These are phyloP conservation scores for Sporodiniella umbellata DNA, from an alignment of 371 early-diverging fungal species.

Conservation along the genomic window DNA sequence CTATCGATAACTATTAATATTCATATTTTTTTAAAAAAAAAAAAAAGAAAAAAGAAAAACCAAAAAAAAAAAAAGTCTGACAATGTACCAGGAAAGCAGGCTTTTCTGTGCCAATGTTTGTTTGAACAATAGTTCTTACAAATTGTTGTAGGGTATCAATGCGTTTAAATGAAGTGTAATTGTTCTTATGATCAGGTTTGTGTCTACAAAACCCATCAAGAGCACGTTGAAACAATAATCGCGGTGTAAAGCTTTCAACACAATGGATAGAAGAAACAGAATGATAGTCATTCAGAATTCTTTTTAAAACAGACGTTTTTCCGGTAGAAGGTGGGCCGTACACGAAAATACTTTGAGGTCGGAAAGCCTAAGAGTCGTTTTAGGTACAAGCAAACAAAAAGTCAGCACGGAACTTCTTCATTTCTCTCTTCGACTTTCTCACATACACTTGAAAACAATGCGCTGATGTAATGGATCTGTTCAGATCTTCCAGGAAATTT, in stretches of 20 bases:
- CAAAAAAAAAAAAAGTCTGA: too few relatives aligned
- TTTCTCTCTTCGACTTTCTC: too few relatives aligned
- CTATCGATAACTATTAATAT: constrained; percentile 15
- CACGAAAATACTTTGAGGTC: constrained; percentile 47
- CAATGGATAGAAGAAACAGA: constrained; percentile 65
- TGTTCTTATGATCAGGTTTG: constrained; percentile 14
- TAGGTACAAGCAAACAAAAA: too few relatives aligned
- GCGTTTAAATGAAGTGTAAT: constrained; percentile 28
- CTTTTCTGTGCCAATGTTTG: constrained; percentile 6
- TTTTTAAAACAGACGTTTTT: constrained; percentile 64
- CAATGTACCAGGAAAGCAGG: constrained; percentile 50
- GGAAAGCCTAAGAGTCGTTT: too few relatives aligned
- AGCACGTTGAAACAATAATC: constrained; percentile 72
- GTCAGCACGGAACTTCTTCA: too few relatives aligned
- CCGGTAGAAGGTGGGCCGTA: constrained; percentile 75
- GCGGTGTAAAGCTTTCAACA: constrained; percentile 70
- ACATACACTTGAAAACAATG: not conserved
- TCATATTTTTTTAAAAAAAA: too few relatives aligned
- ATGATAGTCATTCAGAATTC: constrained; percentile 29
- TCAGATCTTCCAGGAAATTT: constrained; percentile 61
- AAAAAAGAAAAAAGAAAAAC: not conserved
- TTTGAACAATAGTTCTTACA: constrained; percentile 43
- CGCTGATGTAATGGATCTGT: constrained; percentile 34
- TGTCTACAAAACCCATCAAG: constrained; percentile 57
- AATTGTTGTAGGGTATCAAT: constrained; percentile 72